Evolutionary conservation across 495 filamentous ascomycete species (phyloP), one percentile per base, ranked within the genome.

Genomic region (Baudoinia panamericana): DNA sequence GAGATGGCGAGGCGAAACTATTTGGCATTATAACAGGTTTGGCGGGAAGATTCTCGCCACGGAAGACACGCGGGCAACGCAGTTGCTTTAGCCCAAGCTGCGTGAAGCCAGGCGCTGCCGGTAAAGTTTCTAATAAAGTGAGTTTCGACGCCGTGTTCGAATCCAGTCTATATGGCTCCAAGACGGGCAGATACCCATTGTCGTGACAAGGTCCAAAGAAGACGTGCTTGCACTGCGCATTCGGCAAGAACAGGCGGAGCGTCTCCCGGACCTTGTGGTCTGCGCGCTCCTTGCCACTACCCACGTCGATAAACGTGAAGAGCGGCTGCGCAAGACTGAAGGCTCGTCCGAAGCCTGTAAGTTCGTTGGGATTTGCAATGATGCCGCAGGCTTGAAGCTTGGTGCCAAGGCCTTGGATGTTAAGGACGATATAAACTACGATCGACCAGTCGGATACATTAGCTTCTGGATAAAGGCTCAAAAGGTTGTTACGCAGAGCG

Each of bases 221-320:
- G 30, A 63, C 57, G 44, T 63, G 60, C 39, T 59, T 60, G 54
- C 60, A 63, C 36, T 61, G 58, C 5, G 51, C 36, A 36, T 62
- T 63, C 10, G 43, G 43, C 39, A 56, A 46, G 41, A 59, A 63
- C 1, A 61, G 46, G 15, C 59, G 57, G 20, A 63, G 51, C 34
- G 36, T 54, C 60, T 60, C 57, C 46, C 56, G 59, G 28, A 61
- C 49, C 41, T 54, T 62, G 45, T 60, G 53, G 38, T 63, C 60
- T 12, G 60, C 60, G 20, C 59, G 41, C 40, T 63, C 60, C 39
- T 63, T 63, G 25, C 60, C 60, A 26, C 42, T 43, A 3, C 60
- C 60, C 16, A 60, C 60, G 36, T 63, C 60, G 32, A 63, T 51
- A 43, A 63, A 54, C 45, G 43, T 60, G 53, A 60, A 63, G 28